Conservation (phyloP, 371 early-diverging fungal species). For the Lichtheimia corymbifera region DNA sequence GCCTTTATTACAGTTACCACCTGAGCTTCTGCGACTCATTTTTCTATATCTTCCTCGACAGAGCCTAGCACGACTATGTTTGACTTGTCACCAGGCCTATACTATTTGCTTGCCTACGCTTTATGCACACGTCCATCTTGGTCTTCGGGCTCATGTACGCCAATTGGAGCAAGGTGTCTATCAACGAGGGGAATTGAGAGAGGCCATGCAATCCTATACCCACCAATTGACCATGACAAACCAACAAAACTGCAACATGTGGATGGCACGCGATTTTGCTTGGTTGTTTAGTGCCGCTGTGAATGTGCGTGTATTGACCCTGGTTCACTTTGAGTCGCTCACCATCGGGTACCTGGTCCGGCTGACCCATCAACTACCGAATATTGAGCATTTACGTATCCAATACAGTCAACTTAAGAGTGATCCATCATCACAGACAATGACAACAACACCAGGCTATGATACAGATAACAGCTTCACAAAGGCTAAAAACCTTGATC, state of each 20-base stretch:
- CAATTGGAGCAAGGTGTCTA: constrained; percentile 33
- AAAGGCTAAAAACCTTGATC: constrained; percentile 13
- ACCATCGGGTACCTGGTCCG: constrained; percentile 24
- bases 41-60: constrained; percentile 21
- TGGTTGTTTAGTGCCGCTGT: constrained; percentile 10
- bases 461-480: neutral
- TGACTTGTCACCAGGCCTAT: constrained; percentile 30
- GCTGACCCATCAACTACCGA: constrained; percentile 10
- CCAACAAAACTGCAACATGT: constrained; percentile 33
- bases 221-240: constrained; percentile 29
- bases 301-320: constrained; percentile 18
- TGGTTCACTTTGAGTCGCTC: constrained; percentile 41
- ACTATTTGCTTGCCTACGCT: constrained; percentile 32
- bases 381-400: neutral
- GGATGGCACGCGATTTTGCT: constrained; percentile 16
- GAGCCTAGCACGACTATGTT: constrained; percentile 31
- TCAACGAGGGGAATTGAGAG: constrained; percentile 15
- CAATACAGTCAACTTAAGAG: constrained; percentile 7
- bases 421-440: neutral
- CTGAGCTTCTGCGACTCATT: constrained; percentile 30
- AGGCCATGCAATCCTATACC: constrained; percentile 21
- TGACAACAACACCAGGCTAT: neutral
- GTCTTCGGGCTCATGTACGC: constrained; percentile 29
- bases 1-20: constrained; percentile 22
- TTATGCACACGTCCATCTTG: constrained; percentile 38